Conservation (phyloP, 805 yeast genomes). For the Isabelozyma heimii region DNA sequence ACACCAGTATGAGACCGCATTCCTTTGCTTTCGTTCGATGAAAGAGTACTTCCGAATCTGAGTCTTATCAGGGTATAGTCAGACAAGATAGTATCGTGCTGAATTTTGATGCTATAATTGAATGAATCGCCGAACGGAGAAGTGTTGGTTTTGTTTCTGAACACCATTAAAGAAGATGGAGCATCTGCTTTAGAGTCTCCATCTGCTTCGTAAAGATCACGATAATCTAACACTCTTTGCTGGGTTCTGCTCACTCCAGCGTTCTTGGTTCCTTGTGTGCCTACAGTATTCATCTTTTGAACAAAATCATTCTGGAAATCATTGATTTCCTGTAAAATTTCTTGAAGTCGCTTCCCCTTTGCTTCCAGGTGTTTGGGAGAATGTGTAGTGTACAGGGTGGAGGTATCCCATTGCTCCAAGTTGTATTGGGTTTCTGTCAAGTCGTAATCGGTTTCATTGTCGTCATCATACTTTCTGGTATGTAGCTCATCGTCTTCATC, state of each 20-base stretch:
- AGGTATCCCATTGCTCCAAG: background rate
- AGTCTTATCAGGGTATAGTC: conserved; percentile 38
- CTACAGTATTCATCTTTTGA: conserved; percentile 12
- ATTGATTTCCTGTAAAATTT: conserved; percentile 23
- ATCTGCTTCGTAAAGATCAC: conserved; percentile 17
- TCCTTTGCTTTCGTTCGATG: background rate
- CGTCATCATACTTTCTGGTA: conserved; percentile 6
- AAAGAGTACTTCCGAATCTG: conserved; percentile 22
- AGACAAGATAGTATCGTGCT: conserved; percentile 32
- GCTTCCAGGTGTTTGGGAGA: background rate
- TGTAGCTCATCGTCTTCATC: conserved; percentile 10
- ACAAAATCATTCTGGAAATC: conserved; percentile 31
- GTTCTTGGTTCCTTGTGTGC: conserved; percentile 1
- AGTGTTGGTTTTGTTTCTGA: background rate
- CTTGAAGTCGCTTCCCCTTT: conserved; percentile 3
- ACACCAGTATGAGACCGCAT: conserved; percentile 19
- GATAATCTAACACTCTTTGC: conserved; percentile 33
- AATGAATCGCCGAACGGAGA: conserved; percentile 3
- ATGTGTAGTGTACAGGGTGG: background rate
- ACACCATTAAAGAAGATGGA: conserved; percentile 2
- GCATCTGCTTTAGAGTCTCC: conserved; percentile 5
- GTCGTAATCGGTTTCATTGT: conserved; percentile 3
- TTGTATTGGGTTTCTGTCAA: conserved; percentile 1
- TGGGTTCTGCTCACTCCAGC: conserved; percentile 26
- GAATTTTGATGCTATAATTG: conserved; percentile 27